These are phyloP conservation scores for Euphorbia peplus DNA, from an alignment of 345 rosid species.

Conservation along the genomic window DNA sequence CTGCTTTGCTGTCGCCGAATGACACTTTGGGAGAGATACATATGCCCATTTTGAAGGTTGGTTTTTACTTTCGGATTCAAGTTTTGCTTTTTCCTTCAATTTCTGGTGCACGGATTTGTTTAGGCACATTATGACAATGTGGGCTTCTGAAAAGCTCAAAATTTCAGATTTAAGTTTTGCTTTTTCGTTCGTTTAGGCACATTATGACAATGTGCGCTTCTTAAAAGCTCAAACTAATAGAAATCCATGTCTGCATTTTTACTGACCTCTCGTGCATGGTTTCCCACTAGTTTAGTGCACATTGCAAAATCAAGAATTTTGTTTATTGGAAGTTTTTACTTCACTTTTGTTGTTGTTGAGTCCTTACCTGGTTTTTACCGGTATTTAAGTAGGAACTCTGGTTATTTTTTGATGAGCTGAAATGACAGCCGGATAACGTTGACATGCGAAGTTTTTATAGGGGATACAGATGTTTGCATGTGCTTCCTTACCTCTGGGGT, in stretches of 20 bases:
- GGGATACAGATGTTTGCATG: not conserved
- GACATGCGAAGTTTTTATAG: not conserved
- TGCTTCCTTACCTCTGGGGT: not conserved
- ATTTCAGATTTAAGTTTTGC: constrained; percentile 11
- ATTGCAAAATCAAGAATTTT: not conserved
- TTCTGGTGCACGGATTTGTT: not conserved
- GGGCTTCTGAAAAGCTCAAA: not conserved
- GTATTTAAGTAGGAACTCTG: not conserved
- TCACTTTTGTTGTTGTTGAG: constrained; percentile 19
- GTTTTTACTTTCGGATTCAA: constrained; percentile 27
- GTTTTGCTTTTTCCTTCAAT: constrained; percentile 12
- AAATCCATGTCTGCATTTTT: not conserved
- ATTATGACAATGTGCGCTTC: constrained; percentile 6
- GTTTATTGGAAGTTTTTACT: constrained; percentile 11
- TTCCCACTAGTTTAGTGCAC: not conserved
- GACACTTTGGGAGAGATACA: constrained; percentile 90
- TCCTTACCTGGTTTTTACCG: constrained; percentile 7
- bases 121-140: constrained; percentile 4
- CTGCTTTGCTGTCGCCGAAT: constrained; percentile 82
- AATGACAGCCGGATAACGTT: not conserved
- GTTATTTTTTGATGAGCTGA: constrained; percentile 6
- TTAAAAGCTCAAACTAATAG: constrained; percentile 4
- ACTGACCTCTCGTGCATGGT: not conserved
- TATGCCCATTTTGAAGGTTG: constrained; percentile 93
- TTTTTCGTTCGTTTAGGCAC: not conserved